phyloP scores from a whole-genome alignment of 805 yeast genomes.

The Tetrapisispora fleetii region DNA sequence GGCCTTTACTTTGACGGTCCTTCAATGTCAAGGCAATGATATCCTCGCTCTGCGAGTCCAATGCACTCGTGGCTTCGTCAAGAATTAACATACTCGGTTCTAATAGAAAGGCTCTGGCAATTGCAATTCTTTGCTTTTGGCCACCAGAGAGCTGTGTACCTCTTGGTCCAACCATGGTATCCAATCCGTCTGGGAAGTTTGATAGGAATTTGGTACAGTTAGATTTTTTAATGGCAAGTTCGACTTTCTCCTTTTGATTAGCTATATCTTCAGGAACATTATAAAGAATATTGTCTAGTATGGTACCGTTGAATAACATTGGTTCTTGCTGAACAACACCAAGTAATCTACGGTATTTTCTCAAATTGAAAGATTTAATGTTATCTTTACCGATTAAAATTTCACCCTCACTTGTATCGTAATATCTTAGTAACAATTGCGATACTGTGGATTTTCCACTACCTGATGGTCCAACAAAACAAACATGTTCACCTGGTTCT shows the following conservation, averaged over 20 bases:
- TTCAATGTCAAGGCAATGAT: slow-evolving; percentile 67
- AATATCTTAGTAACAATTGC: slow-evolving; percentile 69
- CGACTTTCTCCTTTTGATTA: slow-evolving; percentile 49
- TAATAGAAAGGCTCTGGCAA: slow-evolving; percentile 76
- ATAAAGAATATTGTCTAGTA: slow-evolving; percentile 73
- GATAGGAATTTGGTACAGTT: slow-evolving; percentile 62
- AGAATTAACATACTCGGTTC: slow-evolving; percentile 72
- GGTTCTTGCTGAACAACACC: slow-evolving; percentile 97
- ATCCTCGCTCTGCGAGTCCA: slow-evolving; percentile 82
- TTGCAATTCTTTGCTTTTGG: slow-evolving; percentile 85
- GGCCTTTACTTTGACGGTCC: slow-evolving; percentile 42
- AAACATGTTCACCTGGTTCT: slow-evolving; percentile 74
- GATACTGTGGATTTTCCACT: slow-evolving; percentile 89
- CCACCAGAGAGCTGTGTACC: slow-evolving; percentile 91
- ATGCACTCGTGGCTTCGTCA: slow-evolving; percentile 92
- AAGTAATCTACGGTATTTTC: slow-evolving; percentile 58
- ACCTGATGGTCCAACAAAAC: slow-evolving; percentile 96
- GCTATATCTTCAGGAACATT: slow-evolving; percentile 44
- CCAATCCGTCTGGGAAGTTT: slow-evolving; percentile 71
- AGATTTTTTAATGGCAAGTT: slow-evolving; percentile 54
- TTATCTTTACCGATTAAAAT: slow-evolving; percentile 57
- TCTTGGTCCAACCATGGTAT: slow-evolving; percentile 77
- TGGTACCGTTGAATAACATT: slow-evolving; percentile 73
- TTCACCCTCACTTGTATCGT: slow-evolving; percentile 63
- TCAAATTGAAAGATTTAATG: slow-evolving; percentile 55